Conservation (phyloP, 306 rosid genomes). For the Luffa aegyptiaca region DNA sequence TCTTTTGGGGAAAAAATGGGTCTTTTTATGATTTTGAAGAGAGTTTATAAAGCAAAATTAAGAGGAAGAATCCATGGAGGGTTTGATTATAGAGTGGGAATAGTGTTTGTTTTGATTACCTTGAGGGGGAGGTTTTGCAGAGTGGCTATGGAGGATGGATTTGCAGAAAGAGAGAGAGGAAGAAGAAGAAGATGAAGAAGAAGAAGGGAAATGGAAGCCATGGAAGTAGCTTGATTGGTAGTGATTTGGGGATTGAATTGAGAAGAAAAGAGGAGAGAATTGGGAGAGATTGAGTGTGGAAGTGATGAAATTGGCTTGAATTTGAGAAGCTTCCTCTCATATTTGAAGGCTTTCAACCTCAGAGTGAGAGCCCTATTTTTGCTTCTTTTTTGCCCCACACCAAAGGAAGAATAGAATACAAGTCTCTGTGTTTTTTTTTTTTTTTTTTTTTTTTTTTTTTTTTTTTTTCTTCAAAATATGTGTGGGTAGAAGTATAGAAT, state of each 20-base stretch:
- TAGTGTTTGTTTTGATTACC: slow-evolving; percentile 26
- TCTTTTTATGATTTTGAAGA: neutral
- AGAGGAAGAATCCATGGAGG: neutral
- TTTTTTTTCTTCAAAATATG: neutral
- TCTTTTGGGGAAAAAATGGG: neutral
- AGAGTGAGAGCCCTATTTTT: neutral
- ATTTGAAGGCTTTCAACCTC: neutral
- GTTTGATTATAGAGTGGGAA: neutral
- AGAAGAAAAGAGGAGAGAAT: neutral
- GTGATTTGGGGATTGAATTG: neutral
- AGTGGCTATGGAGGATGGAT: slow-evolving; percentile 11
- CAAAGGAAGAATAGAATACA: slow-evolving; percentile 6
- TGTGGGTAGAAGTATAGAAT: neutral
- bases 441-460: neutral
- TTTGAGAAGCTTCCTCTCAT: neutral
- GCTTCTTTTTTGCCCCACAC: neutral
- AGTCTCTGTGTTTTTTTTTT: neutral
- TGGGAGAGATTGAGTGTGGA: slow-evolving; percentile 3
- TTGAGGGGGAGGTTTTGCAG: slow-evolving; percentile 44
- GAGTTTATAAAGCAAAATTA: neutral
- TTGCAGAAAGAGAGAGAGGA: slow-evolving; percentile 19
- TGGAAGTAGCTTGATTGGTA: slow-evolving; percentile 16
- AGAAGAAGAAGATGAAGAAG: slow-evolving; percentile 13
- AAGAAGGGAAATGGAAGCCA: slow-evolving; percentile 37
- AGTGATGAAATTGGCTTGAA: neutral